Conservation (phyloP, 2,329 filamentous ascomycete species). For the Arthrobotrys pseudoclavata region DNA sequence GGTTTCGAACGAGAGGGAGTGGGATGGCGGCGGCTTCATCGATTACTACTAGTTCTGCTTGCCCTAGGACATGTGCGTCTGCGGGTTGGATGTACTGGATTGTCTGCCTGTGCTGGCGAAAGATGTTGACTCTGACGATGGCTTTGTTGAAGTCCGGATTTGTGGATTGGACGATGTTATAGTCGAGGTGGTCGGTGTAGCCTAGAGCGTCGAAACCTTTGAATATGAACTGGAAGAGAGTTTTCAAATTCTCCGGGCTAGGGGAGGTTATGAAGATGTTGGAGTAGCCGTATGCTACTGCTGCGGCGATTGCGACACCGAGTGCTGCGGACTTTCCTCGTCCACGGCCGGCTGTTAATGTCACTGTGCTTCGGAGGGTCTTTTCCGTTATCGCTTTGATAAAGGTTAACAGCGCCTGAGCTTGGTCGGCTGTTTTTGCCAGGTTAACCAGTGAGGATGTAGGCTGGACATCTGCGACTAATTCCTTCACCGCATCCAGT, state of each 20-base stretch:
- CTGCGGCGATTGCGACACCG: constrained; percentile 92
- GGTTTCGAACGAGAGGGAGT: constrained; percentile 87
- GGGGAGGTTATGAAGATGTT: constrained; percentile 99
- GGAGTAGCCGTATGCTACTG: constrained; percentile 95
- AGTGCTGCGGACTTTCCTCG: constrained; percentile 97
- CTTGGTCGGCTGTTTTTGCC: constrained; percentile 92
- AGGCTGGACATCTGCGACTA: constrained; percentile 84
- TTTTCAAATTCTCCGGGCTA: constrained; percentile 98
- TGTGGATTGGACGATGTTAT: constrained; percentile 97
- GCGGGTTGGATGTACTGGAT: constrained; percentile 99
- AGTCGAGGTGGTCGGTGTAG: constrained; percentile 95
- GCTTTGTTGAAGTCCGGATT: constrained; percentile 99
- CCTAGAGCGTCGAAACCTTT: constrained; percentile 96
- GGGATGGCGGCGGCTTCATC: constrained; percentile 98
- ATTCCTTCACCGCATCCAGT: constrained; percentile 87
- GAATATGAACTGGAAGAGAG: constrained; percentile 97
- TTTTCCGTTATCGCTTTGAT: constrained; percentile 97
- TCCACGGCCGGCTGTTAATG: constrained; percentile 91
- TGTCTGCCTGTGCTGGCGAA: constrained; percentile 93
- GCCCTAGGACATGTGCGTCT: constrained; percentile 92
- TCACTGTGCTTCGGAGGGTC: constrained; percentile 91
- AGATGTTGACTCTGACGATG: constrained; percentile 95
- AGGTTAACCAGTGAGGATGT: constrained; percentile 86
- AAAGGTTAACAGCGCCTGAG: constrained; percentile 95
- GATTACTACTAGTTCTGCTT: constrained; percentile 94